phyloP scores from a whole-genome alignment of 805 yeast species.

The Ogataea chonburiensis region DNA sequence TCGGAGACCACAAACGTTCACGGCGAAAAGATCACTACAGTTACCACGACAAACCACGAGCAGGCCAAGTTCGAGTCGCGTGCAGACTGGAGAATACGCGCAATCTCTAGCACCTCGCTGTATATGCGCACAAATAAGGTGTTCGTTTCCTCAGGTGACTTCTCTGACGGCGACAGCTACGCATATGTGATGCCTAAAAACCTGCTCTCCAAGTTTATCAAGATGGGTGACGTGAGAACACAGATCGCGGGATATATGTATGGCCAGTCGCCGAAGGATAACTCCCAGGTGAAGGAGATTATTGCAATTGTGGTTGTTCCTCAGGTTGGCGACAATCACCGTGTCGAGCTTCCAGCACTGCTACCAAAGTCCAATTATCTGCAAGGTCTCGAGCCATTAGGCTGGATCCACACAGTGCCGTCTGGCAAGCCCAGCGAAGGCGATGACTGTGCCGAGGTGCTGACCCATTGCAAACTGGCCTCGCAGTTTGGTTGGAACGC shows the following conservation, averaged over 20 bases:
- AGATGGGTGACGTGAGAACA: constrained; percentile 73
- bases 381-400: constrained; percentile 72
- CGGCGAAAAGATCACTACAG: constrained; percentile 94
- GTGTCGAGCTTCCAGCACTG: constrained; percentile 57
- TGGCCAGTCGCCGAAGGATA: constrained; percentile 77
- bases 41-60: constrained; percentile 86
- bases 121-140: constrained; percentile 73
- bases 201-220: constrained; percentile 70
- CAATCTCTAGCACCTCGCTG: constrained; percentile 72
- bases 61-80: constrained; percentile 79
- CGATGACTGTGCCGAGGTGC: constrained; percentile 70
- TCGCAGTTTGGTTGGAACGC: constrained; percentile 39
- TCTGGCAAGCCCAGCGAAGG: constrained; percentile 50
- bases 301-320: constrained; percentile 77
- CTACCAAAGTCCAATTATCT: constrained; percentile 43
- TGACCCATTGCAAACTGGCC: constrained; percentile 51
- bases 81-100: constrained; percentile 88
- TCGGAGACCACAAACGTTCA: constrained; percentile 86
- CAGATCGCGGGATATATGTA: constrained; percentile 81
- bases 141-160: constrained; percentile 67
- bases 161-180: constrained; percentile 47
- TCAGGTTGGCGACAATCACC: constrained; percentile 72
- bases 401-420: constrained; percentile 92
- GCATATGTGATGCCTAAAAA: constrained; percentile 85
- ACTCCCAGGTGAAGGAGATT: constrained; percentile 73